phyloP scores from a whole-genome alignment of 2,329 filamentous ascomycete species.

The Exutisphaerella laricina region DNA sequence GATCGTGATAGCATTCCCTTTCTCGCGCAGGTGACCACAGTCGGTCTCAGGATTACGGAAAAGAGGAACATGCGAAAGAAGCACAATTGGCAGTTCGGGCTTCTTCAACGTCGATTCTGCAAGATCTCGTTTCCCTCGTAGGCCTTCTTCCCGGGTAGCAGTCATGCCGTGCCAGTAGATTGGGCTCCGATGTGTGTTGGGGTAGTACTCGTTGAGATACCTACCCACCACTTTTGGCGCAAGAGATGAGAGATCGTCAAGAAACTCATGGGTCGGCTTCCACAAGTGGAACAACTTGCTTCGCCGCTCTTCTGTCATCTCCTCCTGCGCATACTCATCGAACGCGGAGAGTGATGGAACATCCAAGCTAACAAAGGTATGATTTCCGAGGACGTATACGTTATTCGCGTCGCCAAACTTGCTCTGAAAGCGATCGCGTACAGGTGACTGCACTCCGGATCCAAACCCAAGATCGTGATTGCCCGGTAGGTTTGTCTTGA shows the following conservation, averaged over 20 bases:
- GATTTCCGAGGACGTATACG: conserved; percentile 87
- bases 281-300: conserved; percentile 52
- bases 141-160: conserved; percentile 7
- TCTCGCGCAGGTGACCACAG: conserved; percentile 81
- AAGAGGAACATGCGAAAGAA: conserved; percentile 86
- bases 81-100: conserved; percentile 71
- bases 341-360: conserved; percentile 78
- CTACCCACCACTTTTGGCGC: conserved; percentile 65
- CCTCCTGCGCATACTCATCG: conserved; percentile 52
- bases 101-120: conserved; percentile 5
- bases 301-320: conserved; percentile 43
- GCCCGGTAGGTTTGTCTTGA: conserved; percentile 81
- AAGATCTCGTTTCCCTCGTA: conserved; percentile 3
- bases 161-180: conserved; percentile 33
- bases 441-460: conserved; percentile 70
- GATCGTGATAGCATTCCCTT: conserved; percentile 76
- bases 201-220: conserved; percentile 48
- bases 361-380: conserved; percentile 90
- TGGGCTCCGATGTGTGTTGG: conserved; percentile 33
- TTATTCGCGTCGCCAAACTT: conserved; percentile 91
- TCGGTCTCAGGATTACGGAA: conserved; percentile 77
- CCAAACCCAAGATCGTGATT: conserved; percentile 96
- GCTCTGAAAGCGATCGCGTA: conserved; percentile 75
- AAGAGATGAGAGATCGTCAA: conserved; percentile 58
- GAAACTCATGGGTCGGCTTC: conserved; percentile 68